phyloP scores from a whole-genome alignment of 306 rosid species.

The Urtica urens region DNA sequence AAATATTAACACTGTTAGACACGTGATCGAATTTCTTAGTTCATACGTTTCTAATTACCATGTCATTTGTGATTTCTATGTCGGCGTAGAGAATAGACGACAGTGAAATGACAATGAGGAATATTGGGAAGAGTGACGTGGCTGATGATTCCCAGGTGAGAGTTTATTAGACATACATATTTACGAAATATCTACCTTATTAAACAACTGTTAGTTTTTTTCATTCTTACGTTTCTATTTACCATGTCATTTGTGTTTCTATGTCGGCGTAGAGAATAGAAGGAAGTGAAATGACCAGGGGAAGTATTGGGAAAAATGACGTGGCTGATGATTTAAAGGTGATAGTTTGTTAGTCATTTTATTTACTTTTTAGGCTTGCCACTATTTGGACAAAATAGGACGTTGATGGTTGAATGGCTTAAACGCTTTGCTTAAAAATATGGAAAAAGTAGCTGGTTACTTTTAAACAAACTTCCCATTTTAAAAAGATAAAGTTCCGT shows the following conservation, averaged over 20 bases:
- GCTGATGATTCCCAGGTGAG: slow-evolving; percentile 30
- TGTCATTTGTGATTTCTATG: too few species aligned
- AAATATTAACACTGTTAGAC: slow-evolving; percentile 6
- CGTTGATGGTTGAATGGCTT: too few species aligned
- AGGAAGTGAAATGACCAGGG: slow-evolving; percentile 39
- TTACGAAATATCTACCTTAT: neutral
- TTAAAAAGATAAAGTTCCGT: too few species aligned
- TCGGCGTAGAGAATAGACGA: slow-evolving; percentile 6
- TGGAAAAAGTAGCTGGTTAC: too few species aligned
- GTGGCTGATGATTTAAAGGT: slow-evolving; percentile 32
- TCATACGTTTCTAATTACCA: too few species aligned
- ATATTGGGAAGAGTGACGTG: slow-evolving; percentile 18
- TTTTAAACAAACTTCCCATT: too few species aligned
- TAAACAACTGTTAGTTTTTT: slow-evolving; percentile 7
- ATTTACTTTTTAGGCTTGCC: too few species aligned
- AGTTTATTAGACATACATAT: neutral
- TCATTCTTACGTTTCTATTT: too few species aligned
- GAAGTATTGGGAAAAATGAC: slow-evolving; percentile 21
- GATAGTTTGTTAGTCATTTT: slow-evolving; percentile 6
- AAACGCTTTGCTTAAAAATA: too few species aligned
- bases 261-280: neutral
- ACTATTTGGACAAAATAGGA: too few species aligned
- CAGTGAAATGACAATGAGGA: slow-evolving; percentile 38
- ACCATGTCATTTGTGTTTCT: too few species aligned
- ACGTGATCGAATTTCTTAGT: too few species aligned